Evolutionary conservation across 164 flowering plant species (phyloP), one percentile per base, ranked within the genome.

Genomic region (Stephania japonica): DNA sequence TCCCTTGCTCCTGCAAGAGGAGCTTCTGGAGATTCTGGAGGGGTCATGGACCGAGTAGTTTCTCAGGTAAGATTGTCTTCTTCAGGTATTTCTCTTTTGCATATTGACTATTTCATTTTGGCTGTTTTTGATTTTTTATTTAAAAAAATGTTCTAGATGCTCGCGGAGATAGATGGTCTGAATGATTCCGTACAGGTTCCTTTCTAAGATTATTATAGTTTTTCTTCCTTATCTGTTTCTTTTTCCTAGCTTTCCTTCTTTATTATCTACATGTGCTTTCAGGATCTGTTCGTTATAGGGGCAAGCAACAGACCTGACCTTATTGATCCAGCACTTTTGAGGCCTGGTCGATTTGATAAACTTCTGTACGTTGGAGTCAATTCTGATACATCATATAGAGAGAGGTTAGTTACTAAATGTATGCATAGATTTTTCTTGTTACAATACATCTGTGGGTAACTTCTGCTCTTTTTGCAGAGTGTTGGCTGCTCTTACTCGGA

Each of bases 1-100:
- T 89, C 98, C 73, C 94, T 94, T 83, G 98, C 96, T 80, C 99
- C 99, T 23, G 98, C 99, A 71, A 83, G 99, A n/a, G 99, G 99
- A 77, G 92, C 90, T 53, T 90, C 99, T 73, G 99, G 99, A 73
- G 99, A 95, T 84, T 92, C 99, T 72, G 98, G 99, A 41, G 99
- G 99, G 75, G 99, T 95, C 49, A 95, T 95, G 99, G 98, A 93
- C 79, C 80, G 99, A 80, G 98, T 95, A 64, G 99, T 92, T 80
- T 92, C 99, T 75, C 99, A 95, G 97, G 97, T 94, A 70, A 79
- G 18, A 47, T 4, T 21, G 27, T 68, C 49, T 68, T 44, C 6
- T 56, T n/a, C 62, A 56, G 64, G 21, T 59, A 19, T 24, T 16
- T 18, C 24, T 4, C 27, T 42, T 50, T 14, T 9, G 16, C n/a